Conservation (phyloP, 2,329 filamentous ascomycete genomes). For the Colletotrichum simmondsii region DNA sequence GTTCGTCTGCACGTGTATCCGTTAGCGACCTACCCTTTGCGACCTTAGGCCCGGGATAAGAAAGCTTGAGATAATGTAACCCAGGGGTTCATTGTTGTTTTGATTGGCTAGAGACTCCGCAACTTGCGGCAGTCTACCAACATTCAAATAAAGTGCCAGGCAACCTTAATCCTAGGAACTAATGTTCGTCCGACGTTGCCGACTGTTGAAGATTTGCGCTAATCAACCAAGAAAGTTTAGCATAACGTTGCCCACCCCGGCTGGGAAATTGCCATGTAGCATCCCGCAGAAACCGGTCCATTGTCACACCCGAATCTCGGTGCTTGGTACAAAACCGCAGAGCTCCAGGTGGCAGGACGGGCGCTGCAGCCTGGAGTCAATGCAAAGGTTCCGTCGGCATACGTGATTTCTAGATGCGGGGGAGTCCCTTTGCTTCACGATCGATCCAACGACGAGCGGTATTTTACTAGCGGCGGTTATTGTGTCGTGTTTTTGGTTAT, state of each 20-base stretch:
- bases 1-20: background rate
- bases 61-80: background rate
- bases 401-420: background rate
- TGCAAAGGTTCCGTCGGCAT: background rate
- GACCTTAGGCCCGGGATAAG: background rate
- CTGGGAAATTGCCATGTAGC: background rate
- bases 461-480: background rate
- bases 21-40: background rate
- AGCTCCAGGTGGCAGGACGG: background rate
- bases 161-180: constrained; percentile 5
- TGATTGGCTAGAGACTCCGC: background rate
- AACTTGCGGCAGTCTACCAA: background rate
- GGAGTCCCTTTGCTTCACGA: background rate
- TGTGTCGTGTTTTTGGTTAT: background rate
- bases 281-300: background rate
- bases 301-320: background rate
- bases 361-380: background rate
- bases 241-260: background rate
- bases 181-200: background rate
- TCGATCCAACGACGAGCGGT: background rate
- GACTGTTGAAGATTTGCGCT: background rate
- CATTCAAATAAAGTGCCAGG: constrained; percentile 1
- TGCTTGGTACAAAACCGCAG: background rate
- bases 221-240: background rate
- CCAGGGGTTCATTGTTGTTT: background rate